Base-by-base conservation (phyloP, 2,329 filamentous ascomycete genomes). In the Cryphonectria carpinicola region DNA sequence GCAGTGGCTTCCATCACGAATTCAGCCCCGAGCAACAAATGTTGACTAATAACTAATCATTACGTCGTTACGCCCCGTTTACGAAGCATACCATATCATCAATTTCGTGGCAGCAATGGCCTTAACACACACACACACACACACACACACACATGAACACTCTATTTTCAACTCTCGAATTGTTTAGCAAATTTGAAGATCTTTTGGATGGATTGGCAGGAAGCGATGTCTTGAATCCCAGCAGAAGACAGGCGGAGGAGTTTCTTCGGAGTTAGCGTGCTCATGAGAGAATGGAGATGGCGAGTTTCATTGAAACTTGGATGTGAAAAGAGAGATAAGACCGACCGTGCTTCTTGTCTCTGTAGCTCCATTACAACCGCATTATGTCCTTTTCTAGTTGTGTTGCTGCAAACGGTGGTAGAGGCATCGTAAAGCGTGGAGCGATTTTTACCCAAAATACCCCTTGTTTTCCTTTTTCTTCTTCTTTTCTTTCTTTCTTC, bases 41-140 rank as follows among this genome's bases (percentile, higher is more conserved):
- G 28, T 43, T 64, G 61, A 32, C 32, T 64, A 64, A 64, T 64
- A 28, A n/a, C 39, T 64, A 64, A 64, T 64, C 25, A 28, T 64
- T 25, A 64, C 58, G 58, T 61, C 28, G 32, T 43, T 39, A 64
- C 61, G 61, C 61, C 39, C 37, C 39, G 61, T 43, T 43, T 64
- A 64, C 39, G 61, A 64, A 43, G 11, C 37, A 46, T n/a, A 64
- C 14, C 37, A 14, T 8, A 64, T 25, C 39, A 46, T 64, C 61
- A 11, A 41, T 61, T n/a, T 39, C 35, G 37, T 43, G 41, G 13
- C 61, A 39, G 19, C n/a, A 41, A 14, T 64, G 7, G 39, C 61
- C 32, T 43, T 43, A 7, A 17, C 37, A 25, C 61, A 64, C 39
- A 46, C 61, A 46, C 39, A 25, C 61, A 64, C 39, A 46, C 61